Base-by-base conservation (phyloP, 257 asterid genomes). In the Capsicum chinense region DNA sequence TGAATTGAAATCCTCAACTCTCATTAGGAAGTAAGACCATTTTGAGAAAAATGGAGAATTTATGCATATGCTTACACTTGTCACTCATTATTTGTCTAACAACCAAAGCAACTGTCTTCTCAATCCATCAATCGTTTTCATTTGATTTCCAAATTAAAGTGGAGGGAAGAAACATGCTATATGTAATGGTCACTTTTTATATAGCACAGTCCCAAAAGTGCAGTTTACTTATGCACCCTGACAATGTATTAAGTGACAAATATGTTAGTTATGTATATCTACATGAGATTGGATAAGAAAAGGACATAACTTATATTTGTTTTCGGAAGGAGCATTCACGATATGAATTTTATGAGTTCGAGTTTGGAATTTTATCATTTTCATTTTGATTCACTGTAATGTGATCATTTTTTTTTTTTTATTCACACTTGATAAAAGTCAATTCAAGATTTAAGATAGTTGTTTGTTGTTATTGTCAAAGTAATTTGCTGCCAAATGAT, bases 71-170 rank as follows among this genome's bases (percentile, higher is more conserved):
- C 0, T 52, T 26, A 74, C 48, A 76, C 26, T 7, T 76, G 48
- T 54, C 15, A 14, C 5, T 76, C 63, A 26, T 7, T 54, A 7
- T 74, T 50, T 74, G 4, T 56, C 14, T 13, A 21, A 76, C 58
- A 66, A 33, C n/a, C 13, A 13, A 64, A 44, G 73, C 21, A 42
- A 19, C 12, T 5, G 10, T 19, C 17, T 57, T 10, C 16, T 71
- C 13, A 19, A 33, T 57, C 80, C 84, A 70, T 59, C 82, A 73
- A 37, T 71, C 63, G 14, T 17, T 60, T 7, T 85, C 85, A 62
- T 74, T 54, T 76, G 9, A 9, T 80, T 48, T 74, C 80, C 44
- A 4, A 26, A 26, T 26, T 26, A 26, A 35, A 19, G 26, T 52
- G 42, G 0, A 13, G 35, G 62, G 15, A 50, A 54, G 7, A 67